A percentile compares a stretch with the other conserved stretches of the same genome.
phyloP scores from a whole-genome alignment of 1,284 basidiomycete species.

The Rhodofomes roseus region DNA sequence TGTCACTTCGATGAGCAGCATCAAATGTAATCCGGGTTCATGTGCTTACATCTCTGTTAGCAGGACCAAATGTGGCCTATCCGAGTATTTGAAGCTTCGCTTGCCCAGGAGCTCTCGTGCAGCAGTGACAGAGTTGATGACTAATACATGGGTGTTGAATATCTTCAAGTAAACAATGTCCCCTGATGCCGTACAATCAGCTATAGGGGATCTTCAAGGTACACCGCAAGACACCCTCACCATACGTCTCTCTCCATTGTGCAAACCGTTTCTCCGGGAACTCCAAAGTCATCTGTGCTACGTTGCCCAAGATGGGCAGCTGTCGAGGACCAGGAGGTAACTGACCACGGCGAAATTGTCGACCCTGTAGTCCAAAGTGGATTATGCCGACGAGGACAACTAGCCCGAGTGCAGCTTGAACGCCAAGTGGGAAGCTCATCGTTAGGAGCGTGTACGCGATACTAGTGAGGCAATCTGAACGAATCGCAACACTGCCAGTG shows the following conservation, averaged over 20 bases:
- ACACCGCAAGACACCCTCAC: background rate
- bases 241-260: slow-evolving; percentile 2
- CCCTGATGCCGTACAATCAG: background rate
- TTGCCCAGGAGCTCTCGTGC: slow-evolving; percentile 39
- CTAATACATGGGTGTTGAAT: slow-evolving; percentile 31
- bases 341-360: background rate
- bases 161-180: slow-evolving; percentile 32
- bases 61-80: slow-evolving; percentile 21
- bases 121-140: slow-evolving; percentile 33
- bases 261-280: slow-evolving; percentile 36
- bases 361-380: background rate
- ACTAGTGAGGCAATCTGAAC: too few species aligned
- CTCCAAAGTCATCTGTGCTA: slow-evolving; percentile 35
- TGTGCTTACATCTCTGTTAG: background rate
- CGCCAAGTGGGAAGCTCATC: background rate
- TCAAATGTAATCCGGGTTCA: background rate
- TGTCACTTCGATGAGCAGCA: background rate
- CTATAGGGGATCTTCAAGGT: slow-evolving; percentile 21
- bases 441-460: background rate
- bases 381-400: background rate
- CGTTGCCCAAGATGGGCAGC: slow-evolving; percentile 43
- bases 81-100: slow-evolving; percentile 36
- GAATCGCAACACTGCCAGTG: too few species aligned
- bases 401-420: background rate
- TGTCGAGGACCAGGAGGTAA: slow-evolving; percentile 41